Evolutionary conservation across 2,329 filamentous ascomycete genomes (phyloP).

Genomic region (Fusarium marasasianum): DNA sequence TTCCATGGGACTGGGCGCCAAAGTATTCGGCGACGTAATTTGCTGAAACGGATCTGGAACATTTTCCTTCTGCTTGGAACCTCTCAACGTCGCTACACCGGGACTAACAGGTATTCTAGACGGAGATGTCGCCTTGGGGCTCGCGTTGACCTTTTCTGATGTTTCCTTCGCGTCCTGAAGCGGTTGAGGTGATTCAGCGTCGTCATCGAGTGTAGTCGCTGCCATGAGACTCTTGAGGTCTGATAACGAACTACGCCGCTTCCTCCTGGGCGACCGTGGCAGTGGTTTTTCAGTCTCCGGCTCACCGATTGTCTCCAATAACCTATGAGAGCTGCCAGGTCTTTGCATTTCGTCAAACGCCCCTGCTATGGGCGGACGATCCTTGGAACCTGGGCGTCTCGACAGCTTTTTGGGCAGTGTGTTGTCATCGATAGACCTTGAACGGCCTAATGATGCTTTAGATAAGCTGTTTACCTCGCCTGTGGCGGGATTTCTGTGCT

Average conservation of each 20-base stretch:
- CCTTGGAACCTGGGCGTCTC: constrained; percentile 64
- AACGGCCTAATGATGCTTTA: constrained; percentile 72
- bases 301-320: constrained; percentile 69
- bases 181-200: constrained; percentile 55
- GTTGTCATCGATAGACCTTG: constrained; percentile 78
- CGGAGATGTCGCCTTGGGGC: constrained; percentile 51
- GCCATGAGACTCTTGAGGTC: constrained; percentile 79
- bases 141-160: constrained; percentile 67
- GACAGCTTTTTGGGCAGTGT: constrained; percentile 55
- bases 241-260: constrained; percentile 89
- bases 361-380: constrained; percentile 68
- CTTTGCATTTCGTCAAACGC: constrained; percentile 68
- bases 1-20: constrained; percentile 27
- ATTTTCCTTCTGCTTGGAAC: constrained; percentile 59
- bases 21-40: constrained; percentile 9
- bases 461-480: constrained; percentile 72
- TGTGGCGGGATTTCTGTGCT: constrained; percentile 71
- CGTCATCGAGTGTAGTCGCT: constrained; percentile 61
- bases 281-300: constrained; percentile 56
- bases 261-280: constrained; percentile 68
- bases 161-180: constrained; percentile 63
- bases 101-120: constrained; percentile 65
- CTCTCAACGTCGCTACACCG: constrained; percentile 48
- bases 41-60: constrained; percentile 37
- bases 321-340: constrained; percentile 66